Conservation (phyloP, 2,329 filamentous ascomycete species). For the Neopestalotiopsis sp. region DNA sequence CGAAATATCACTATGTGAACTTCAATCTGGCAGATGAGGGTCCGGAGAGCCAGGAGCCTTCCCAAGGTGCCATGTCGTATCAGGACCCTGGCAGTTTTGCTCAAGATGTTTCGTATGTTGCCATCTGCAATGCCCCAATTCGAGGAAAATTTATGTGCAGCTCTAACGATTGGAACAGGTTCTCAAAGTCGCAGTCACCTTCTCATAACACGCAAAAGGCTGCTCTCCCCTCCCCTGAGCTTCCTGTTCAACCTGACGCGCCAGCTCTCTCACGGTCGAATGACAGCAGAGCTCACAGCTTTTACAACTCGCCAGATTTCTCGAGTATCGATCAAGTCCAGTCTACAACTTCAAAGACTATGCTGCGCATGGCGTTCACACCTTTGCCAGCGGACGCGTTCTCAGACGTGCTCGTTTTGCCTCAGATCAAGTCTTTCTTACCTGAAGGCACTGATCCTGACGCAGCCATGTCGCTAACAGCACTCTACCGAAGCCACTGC, state of each 20-base stretch:
- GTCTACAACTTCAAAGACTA: constrained; percentile 61
- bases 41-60: constrained; percentile 50
- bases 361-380: constrained; percentile 65
- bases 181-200: constrained; percentile 36
- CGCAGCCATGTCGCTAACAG: constrained; percentile 82
- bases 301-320: constrained; percentile 66
- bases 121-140: neutral
- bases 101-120: constrained; percentile 55
- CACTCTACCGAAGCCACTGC: constrained; percentile 91
- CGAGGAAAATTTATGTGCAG: neutral
- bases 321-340: constrained; percentile 63
- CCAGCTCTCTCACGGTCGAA: constrained; percentile 28
- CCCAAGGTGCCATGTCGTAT: constrained; percentile 53
- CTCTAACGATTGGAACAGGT: constrained; percentile 37
- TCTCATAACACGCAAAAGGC: constrained; percentile 26
- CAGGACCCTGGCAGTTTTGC: constrained; percentile 52
- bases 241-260: constrained; percentile 37
- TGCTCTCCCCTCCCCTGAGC: constrained; percentile 44
- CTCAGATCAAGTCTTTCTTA: constrained; percentile 82
- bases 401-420: constrained; percentile 77
- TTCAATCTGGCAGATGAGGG: constrained; percentile 66
- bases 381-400: constrained; percentile 59
- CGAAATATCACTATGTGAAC: constrained; percentile 94
- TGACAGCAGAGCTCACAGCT: constrained; percentile 48
- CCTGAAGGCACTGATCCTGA: constrained; percentile 84